Evolutionary conservation across 208 protist genomes (phyloP).

Genomic region (Borovskyia barvae): DNA sequence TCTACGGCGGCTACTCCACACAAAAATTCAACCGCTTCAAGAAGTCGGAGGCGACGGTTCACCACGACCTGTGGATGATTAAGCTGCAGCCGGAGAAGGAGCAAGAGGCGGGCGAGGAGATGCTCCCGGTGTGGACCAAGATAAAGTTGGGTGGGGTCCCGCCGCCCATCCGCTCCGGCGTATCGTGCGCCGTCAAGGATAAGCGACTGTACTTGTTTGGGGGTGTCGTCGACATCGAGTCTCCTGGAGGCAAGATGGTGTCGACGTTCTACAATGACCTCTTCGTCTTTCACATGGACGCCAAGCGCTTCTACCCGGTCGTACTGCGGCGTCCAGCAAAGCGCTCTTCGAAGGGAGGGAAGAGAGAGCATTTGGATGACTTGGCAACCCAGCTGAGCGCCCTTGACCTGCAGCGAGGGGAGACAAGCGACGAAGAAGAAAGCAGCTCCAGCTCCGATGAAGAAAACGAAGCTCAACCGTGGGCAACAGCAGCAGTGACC

Average conservation of each 20-base stretch:
- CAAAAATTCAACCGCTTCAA: slow-evolving; percentile 90
- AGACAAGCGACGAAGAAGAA: slow-evolving; percentile 25
- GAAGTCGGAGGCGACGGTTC: slow-evolving; percentile 84
- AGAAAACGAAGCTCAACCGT: slow-evolving; percentile 28
- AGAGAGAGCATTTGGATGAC: slow-evolving; percentile 29
- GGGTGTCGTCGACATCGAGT: slow-evolving; percentile 89
- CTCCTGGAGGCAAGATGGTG: slow-evolving; percentile 75
- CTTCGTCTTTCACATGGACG: slow-evolving; percentile 91
- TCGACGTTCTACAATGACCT: slow-evolving; percentile 91
- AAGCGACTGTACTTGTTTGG: slow-evolving; percentile 90
- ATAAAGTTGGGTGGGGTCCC: slow-evolving; percentile 77
- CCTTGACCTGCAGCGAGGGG: slow-evolving; percentile 38
- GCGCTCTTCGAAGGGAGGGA: background rate
- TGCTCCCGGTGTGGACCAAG: slow-evolving; percentile 71
- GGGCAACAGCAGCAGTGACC: background rate
- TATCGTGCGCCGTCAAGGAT: slow-evolving; percentile 64
- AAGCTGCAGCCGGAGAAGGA: slow-evolving; percentile 24
- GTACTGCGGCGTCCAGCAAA: slow-evolving; percentile 48
- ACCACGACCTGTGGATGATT: slow-evolving; percentile 89
- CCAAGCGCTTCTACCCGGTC: slow-evolving; percentile 84
- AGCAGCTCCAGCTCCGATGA: slow-evolving; percentile 18
- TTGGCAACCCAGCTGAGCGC: slow-evolving; percentile 62
- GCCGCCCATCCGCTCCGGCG: slow-evolving; percentile 81
- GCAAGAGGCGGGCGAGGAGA: background rate
- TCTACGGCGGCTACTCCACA: slow-evolving; percentile 90